Percentiles rank a stretch among this genome's conserved stretches.
These are phyloP conservation scores for Aspergillus taichungensis DNA, from an alignment of 495 filamentous ascomycete species.

Conservation along the genomic window DNA sequence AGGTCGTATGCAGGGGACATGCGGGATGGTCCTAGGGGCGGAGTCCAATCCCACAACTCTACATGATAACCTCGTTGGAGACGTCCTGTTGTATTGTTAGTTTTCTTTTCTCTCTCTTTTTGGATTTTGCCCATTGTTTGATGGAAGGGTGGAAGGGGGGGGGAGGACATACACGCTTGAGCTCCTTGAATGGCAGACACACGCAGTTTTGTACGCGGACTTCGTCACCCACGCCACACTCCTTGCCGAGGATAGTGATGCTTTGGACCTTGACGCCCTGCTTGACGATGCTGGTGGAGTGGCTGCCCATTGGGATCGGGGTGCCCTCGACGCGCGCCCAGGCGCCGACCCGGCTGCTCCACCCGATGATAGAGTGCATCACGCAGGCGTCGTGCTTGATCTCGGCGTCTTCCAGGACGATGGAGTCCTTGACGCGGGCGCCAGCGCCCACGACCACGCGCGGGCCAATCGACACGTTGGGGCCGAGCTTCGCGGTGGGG, in stretches of 20 bases:
- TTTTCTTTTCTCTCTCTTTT: not conserved
- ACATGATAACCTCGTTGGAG: slow-evolving; percentile 96
- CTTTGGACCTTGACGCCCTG: slow-evolving; percentile 98
- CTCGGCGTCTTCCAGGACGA: slow-evolving; percentile 90
- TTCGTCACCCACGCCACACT: slow-evolving; percentile 90
- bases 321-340: slow-evolving; percentile 98
- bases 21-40: no score
- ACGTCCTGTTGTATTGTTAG: slow-evolving; percentile 59
- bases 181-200: slow-evolving; percentile 94
- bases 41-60: slow-evolving; percentile 11
- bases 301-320: slow-evolving; percentile 78
- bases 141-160: not conserved
- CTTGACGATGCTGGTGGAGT: slow-evolving; percentile 91
- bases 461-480: slow-evolving; percentile 92
- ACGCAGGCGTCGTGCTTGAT: slow-evolving; percentile 97
- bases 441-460: slow-evolving; percentile 77
- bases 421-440: slow-evolving; percentile 88
- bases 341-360: slow-evolving; percentile 89
- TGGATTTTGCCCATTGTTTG: not conserved
- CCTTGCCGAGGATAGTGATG: slow-evolving; percentile 96
- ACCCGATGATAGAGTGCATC: slow-evolving; percentile 93
- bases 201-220: slow-evolving; percentile 98
- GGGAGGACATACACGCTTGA: slow-evolving; percentile 75
- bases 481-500: slow-evolving; percentile 90
- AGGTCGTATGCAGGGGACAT: no score